Conservation (phyloP, 495 filamentous ascomycete species). For the Penicillium goetzii region DNA sequence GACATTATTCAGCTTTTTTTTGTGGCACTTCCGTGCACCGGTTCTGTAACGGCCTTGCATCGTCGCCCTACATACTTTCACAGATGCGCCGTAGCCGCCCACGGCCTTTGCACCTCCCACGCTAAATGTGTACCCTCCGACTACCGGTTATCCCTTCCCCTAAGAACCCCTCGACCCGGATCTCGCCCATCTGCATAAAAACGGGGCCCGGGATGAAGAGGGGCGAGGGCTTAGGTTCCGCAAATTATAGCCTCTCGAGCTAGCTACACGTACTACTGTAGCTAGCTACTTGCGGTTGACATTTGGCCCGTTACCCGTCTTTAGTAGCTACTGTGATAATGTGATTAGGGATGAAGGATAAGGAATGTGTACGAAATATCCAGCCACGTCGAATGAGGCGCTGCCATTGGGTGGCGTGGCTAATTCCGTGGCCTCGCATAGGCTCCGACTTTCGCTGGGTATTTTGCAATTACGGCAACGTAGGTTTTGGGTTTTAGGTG, state of each 20-base stretch:
- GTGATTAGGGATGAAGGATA: neutral
- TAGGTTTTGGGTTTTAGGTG: neutral
- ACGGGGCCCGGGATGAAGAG: neutral
- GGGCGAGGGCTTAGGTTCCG: neutral
- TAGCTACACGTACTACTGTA: neutral
- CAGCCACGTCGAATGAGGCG: constrained; percentile 11
- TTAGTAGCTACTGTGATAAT: neutral
- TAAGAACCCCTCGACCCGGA: constrained; percentile 3
- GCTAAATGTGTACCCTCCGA: neutral
- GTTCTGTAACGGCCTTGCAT: constrained; percentile 30
- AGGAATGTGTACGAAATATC: constrained; percentile 4
- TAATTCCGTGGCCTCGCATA: constrained; percentile 17
- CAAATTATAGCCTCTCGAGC: constrained; percentile 7
- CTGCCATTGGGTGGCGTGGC: constrained; percentile 21
- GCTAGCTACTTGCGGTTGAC: neutral
- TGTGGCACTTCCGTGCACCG: neutral
- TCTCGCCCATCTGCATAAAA: constrained; percentile 5
- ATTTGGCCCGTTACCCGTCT: neutral
- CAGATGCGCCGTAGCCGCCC: constrained; percentile 35
- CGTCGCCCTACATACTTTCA: constrained; percentile 31
- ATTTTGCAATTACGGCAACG: constrained; percentile 1
- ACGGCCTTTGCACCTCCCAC: neutral
- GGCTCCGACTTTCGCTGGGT: constrained; percentile 5
- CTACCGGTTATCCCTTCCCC: neutral
- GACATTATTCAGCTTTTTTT: neutral